phyloP scores from a whole-genome alignment of 306 rosid species.

The Betula pendula region DNA sequence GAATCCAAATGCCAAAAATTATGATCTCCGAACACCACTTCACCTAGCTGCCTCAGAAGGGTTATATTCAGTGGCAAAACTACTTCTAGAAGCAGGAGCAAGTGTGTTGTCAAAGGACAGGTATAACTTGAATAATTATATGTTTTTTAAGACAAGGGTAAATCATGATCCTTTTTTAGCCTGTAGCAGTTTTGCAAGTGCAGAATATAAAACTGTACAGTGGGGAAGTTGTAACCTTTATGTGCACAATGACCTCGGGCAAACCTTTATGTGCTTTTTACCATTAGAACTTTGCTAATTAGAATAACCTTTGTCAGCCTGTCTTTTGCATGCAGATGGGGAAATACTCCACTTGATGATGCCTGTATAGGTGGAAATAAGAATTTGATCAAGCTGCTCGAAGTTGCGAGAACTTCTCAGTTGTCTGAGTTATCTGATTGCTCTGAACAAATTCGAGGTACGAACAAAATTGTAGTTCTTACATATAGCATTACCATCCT shows the following conservation, averaged over 20 bases:
- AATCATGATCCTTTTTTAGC: constrained; percentile 4
- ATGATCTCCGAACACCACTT: constrained; percentile 58
- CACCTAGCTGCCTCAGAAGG: constrained; percentile 73
- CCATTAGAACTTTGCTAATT: background rate
- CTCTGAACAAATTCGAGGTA: constrained; percentile 36
- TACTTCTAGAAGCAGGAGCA: constrained; percentile 62
- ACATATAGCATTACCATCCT: background rate
- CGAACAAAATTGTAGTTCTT: constrained; percentile 3
- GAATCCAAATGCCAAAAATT: constrained; percentile 66
- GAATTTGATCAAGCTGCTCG: constrained; percentile 53
- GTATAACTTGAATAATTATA: constrained; percentile 31
- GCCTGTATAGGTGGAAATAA: constrained; percentile 51
- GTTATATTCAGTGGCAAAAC: constrained; percentile 38
- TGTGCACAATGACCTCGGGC: background rate
- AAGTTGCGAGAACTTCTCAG: constrained; percentile 48
- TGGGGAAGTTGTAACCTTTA: background rate
- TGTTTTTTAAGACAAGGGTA: constrained; percentile 1
- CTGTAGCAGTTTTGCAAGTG: background rate
- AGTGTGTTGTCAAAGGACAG: constrained; percentile 63
- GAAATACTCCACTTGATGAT: constrained; percentile 67
- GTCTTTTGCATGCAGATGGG: constrained; percentile 57
- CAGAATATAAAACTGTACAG: background rate
- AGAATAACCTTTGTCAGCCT: background rate
- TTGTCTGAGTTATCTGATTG: constrained; percentile 35
- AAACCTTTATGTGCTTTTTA: background rate